Evolutionary conservation across 305 asterid genomes (phyloP).

Genomic region (Plantago rigida): DNA sequence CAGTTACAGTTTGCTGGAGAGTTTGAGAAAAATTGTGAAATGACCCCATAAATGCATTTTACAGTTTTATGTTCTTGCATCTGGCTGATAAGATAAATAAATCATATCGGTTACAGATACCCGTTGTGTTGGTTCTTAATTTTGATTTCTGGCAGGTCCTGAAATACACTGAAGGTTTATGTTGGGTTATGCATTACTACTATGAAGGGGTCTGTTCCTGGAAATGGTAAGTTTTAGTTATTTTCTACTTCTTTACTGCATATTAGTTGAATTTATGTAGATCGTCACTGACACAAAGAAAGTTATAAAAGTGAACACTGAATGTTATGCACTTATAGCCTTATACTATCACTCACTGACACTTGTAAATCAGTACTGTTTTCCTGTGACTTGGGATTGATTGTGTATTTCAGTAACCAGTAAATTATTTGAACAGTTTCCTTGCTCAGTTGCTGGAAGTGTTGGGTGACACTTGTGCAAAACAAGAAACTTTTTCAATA

Average conservation of each 20-base stretch:
- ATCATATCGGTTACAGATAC: neutral
- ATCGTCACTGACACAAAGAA: neutral
- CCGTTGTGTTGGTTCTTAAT: neutral
- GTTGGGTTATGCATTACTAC: slow-evolving; percentile 98
- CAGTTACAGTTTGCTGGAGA: neutral
- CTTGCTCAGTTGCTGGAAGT: too few relatives aligned
- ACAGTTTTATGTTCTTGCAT: neutral
- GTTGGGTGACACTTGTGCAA: too few relatives aligned
- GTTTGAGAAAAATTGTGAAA: neutral
- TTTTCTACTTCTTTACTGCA: neutral
- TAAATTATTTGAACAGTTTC: too few relatives aligned
- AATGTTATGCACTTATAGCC: too few relatives aligned
- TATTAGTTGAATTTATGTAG: neutral
- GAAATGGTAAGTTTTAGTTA: slow-evolving; percentile 58
- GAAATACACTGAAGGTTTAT: slow-evolving; percentile 83
- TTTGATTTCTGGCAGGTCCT: slow-evolving; percentile 46
- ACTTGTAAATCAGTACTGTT: too few relatives aligned
- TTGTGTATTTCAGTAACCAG: too few relatives aligned
- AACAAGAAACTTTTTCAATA: too few relatives aligned
- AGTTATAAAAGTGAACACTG: neutral
- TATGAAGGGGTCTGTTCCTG: slow-evolving; percentile 99
- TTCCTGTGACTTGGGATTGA: too few relatives aligned
- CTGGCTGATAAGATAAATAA: neutral
- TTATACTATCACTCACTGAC: neutral
- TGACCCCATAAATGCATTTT: neutral